phyloP scores from a whole-genome alignment of 2,329 filamentous ascomycete species.

The Magnaporthales sp. region DNA sequence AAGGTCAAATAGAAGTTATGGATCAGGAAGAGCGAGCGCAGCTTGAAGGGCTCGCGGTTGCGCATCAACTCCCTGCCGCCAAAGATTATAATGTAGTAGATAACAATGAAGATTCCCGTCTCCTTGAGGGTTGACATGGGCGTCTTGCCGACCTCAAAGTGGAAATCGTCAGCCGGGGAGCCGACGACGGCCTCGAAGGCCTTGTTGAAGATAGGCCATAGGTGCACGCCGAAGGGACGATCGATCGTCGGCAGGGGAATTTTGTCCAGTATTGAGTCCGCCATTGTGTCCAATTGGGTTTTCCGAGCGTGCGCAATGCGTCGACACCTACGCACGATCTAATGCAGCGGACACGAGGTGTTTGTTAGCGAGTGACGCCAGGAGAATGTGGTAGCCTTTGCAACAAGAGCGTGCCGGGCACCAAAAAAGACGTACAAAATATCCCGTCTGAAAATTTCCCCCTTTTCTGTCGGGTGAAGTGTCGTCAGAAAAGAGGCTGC shows the following conservation, averaged over 20 bases:
- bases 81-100: constrained; percentile 92
- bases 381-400: not conserved
- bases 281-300: constrained; percentile 9
- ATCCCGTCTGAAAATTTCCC: not conserved
- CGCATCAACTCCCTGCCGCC: constrained; percentile 90
- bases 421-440: not conserved
- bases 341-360: not conserved
- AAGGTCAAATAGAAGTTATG: constrained; percentile 93
- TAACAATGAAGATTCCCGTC: constrained; percentile 68
- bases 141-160: constrained; percentile 71
- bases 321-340: not conserved
- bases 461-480: not conserved
- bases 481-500: not conserved
- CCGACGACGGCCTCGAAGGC: constrained; percentile 68
- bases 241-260: constrained; percentile 75
- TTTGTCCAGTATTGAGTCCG: constrained; percentile 11
- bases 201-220: constrained; percentile 95
- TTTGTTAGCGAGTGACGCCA: not conserved
- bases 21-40: constrained; percentile 84
- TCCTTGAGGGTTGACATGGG: constrained; percentile 85
- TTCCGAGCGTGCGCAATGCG: not conserved
- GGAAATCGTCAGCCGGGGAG: constrained; percentile 79
- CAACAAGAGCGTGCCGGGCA: not conserved
- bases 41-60: constrained; percentile 73
- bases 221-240: constrained; percentile 78